phyloP scores from a whole-genome alignment of 1,139 yeast genomes.

The Pichia sp. region DNA sequence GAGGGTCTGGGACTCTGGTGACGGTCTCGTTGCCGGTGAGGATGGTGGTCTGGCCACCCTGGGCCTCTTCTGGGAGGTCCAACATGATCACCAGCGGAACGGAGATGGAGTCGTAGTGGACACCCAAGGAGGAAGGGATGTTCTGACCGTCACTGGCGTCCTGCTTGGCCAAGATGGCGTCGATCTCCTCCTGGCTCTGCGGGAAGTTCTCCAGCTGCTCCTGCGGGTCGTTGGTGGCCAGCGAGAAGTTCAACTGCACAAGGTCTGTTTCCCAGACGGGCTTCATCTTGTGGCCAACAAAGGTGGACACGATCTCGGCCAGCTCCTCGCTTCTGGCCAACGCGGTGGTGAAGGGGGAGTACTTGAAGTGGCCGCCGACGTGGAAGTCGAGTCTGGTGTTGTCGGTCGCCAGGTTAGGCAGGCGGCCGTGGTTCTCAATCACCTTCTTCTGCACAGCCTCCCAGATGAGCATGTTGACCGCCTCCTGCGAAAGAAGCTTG shows the following conservation, averaged over 20 bases:
- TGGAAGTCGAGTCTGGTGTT: conserved; percentile 34
- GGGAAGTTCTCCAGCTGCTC: conserved; percentile 17
- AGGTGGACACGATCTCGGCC: conserved; percentile 27
- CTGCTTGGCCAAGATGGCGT: conserved; percentile 13
- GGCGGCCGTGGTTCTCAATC: conserved; percentile 31
- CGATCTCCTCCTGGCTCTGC: conserved; percentile 21
- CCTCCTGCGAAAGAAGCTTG: conserved; percentile 35
- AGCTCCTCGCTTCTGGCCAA: conserved; percentile 29
- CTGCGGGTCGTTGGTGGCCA: conserved; percentile 27
- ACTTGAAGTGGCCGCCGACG: conserved; percentile 33
- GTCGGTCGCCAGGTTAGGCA: conserved; percentile 32
- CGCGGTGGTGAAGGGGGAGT: conserved; percentile 33
- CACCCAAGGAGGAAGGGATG: conserved; percentile 30
- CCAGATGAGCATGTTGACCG: conserved; percentile 36
- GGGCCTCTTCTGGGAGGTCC: conserved; percentile 32
- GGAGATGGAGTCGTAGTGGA: conserved; percentile 36
- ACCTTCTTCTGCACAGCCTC: conserved; percentile 31
- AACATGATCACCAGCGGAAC: conserved; percentile 36
- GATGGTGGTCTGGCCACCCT: conserved; percentile 37
- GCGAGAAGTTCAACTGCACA: conserved; percentile 35
- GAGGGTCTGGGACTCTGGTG: conserved; percentile 35
- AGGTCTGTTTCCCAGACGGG: conserved; percentile 33
- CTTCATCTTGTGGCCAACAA: conserved; percentile 30
- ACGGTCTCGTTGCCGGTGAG: conserved; percentile 34
- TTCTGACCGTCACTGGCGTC: conserved; percentile 25